Base-by-base conservation (phyloP, 164 flowering plant genomes). In the Platanus orientalis region DNA sequence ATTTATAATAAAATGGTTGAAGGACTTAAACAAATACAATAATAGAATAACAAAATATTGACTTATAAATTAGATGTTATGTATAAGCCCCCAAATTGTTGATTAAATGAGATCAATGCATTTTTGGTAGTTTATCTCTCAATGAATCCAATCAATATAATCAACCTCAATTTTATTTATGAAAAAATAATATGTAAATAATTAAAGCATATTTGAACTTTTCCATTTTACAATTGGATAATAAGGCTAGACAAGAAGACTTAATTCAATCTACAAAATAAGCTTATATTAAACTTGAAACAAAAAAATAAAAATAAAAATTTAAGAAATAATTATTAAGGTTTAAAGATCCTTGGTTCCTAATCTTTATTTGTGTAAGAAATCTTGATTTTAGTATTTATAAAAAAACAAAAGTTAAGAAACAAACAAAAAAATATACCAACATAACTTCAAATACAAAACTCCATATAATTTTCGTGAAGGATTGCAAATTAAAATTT, bases 101-200 rank as follows among this genome's bases (percentile, higher is more conserved):
- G 70, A 62, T 13, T 67, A 74, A 62, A 94, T 85, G 45, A 90
- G 61, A 77, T 94, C 98, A 50, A 85, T 81, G 34, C 98, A 97
- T 75, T 94, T 94, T 71, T 94, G 98, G 69, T 80, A 86, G 77
- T 94, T 97, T 66, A 70, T 76, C 99, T 86, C 69, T 97, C 99
- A 65, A 94, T 91, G 69, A 94, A 94, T 54, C 97, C 97, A 76
- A 94, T 81, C 99, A 89, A 69, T 25, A 67, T 69, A 66, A 17
- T 28, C 29, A 51, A 59, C 28, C 56, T 34, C 44, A 72, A 55
- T 40, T 52, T 30, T 3, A 40, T 1, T 21, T 42, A 25, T 6
- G 26, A 44, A 26, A 36, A 36, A 7, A 24, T 24, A 39, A 47
- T 14, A 21, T 48, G 44, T 17, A 21, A 39, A 6, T 32, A 45